Evolutionary conservation across 352 stramenopile species (phyloP).

Genomic region (Phytophthora pisi): DNA sequence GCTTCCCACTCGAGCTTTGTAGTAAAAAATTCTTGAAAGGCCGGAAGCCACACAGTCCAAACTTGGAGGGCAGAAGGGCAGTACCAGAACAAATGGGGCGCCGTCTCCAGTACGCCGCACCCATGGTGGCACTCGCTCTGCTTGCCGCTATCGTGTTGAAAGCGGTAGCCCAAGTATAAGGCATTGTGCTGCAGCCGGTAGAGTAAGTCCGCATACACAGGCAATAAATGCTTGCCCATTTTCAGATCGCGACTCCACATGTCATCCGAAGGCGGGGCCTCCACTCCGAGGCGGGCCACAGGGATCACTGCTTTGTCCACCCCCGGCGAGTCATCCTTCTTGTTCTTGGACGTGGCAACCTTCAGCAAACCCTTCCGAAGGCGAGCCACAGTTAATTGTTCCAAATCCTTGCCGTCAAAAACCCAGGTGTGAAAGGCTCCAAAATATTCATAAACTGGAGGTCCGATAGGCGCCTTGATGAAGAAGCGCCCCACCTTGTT

Average conservation of each 20-base stretch:
- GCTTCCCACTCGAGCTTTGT: background rate
- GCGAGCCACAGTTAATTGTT: no score
- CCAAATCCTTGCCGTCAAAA: background rate
- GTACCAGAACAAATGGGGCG: constrained; percentile 7
- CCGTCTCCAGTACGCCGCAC: background rate
- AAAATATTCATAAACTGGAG: background rate
- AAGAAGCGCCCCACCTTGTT: background rate
- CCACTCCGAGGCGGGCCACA: background rate
- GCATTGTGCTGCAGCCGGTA: constrained; percentile 11
- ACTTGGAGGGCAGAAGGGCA: background rate
- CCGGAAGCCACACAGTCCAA: background rate
- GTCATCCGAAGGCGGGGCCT: background rate
- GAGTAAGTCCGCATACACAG: constrained; percentile 2
- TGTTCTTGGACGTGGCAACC: no score
- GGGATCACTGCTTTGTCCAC: background rate
- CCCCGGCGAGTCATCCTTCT: no score
- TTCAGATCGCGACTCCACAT: constrained; percentile 2
- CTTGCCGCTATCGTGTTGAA: background rate
- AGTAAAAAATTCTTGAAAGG: background rate
- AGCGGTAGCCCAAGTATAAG: constrained; percentile 2
- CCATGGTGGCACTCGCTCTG: background rate
- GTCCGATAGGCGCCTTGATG: background rate
- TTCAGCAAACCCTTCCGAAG: no score
- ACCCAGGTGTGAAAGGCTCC: background rate
- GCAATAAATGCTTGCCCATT: background rate